phyloP scores from a whole-genome alignment of 1,284 basidiomycete genomes.

The Inonotus obliquus region DNA sequence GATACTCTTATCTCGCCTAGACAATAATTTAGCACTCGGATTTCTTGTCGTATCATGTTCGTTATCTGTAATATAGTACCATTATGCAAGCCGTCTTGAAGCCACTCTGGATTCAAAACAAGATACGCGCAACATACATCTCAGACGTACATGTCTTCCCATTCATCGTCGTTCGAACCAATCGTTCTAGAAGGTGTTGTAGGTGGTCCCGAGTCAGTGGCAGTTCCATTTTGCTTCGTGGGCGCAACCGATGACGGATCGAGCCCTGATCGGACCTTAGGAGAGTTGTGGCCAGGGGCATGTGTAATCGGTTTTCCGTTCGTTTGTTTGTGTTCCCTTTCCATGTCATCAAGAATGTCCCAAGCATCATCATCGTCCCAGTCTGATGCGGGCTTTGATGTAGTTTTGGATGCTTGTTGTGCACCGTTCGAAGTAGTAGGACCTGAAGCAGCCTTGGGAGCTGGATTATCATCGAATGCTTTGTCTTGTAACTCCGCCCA shows the following conservation, averaged over 20 bases:
- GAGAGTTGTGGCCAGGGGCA: neutral
- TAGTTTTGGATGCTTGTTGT: slow-evolving; percentile 2
- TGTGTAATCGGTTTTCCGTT: neutral
- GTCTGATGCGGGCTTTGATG: slow-evolving; percentile 21
- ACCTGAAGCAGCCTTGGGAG: neutral
- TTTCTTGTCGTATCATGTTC: too few relatives aligned
- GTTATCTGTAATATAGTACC: too few relatives aligned
- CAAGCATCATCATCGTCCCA: slow-evolving; percentile 62
- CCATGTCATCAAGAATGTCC: slow-evolving; percentile 59
- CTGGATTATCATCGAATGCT: slow-evolving; percentile 14
- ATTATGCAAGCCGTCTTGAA: too few relatives aligned
- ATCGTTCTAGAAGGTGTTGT: slow-evolving; percentile 27
- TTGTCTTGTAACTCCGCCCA: slow-evolving; percentile 44
- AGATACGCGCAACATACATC: neutral
- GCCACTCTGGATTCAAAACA: neutral
- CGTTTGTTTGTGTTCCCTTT: slow-evolving; percentile 29
- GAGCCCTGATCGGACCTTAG: neutral
- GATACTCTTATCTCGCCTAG: too few relatives aligned
- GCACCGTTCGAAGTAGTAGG: neutral
- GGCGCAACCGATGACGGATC: slow-evolving; percentile 9
- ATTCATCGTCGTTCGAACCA: slow-evolving; percentile 33
- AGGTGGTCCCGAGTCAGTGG: neutral
- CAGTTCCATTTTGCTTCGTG: neutral
- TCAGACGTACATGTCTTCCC: slow-evolving; percentile 47
- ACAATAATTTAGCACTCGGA: too few relatives aligned